These are phyloP conservation scores for Fusarium hainanense DNA, from an alignment of 2,329 filamentous ascomycete species.

Conservation along the genomic window DNA sequence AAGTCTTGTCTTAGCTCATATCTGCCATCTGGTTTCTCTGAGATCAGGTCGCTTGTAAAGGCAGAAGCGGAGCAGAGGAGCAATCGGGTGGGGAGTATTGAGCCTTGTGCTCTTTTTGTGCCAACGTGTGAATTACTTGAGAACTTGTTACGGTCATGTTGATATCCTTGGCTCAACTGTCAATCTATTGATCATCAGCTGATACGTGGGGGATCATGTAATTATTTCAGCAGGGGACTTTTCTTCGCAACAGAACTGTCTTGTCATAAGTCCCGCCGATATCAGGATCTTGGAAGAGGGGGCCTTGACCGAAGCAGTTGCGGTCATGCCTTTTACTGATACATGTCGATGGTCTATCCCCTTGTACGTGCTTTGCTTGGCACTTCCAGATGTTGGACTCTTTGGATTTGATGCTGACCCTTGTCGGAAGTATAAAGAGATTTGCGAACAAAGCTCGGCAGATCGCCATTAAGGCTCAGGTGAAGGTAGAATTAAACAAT, in stretches of 20 bases:
- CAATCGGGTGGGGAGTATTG: constrained; percentile 20
- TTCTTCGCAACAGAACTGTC: background rate
- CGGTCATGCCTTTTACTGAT: constrained; percentile 4
- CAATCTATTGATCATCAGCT: constrained; percentile 1
- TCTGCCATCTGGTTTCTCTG: constrained; percentile 7
- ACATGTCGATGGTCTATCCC: background rate
- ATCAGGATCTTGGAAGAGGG: background rate
- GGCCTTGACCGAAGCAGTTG: constrained; percentile 1
- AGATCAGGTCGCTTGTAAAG: background rate
- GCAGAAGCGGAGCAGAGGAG: constrained; percentile 20
- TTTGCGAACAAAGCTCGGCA: constrained; percentile 25
- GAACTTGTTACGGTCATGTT: background rate
- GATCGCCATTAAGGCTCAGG: constrained; percentile 40
- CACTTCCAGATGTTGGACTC: constrained; percentile 2
- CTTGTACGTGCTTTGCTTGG: constrained; percentile 19
- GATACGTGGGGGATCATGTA: background rate
- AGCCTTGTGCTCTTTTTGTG: background rate
- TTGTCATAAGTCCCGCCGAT: background rate
- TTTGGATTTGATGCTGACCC: constrained; percentile 9
- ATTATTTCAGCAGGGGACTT: background rate
- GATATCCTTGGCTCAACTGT: background rate
- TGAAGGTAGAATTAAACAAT: constrained; percentile 29
- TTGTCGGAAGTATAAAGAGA: constrained; percentile 18
- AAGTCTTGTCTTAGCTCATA: constrained; percentile 9
- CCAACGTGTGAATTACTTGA: background rate